Evolutionary conservation across 208 protist genomes (phyloP).

Genomic region (Trypanosoma vivax): DNA sequence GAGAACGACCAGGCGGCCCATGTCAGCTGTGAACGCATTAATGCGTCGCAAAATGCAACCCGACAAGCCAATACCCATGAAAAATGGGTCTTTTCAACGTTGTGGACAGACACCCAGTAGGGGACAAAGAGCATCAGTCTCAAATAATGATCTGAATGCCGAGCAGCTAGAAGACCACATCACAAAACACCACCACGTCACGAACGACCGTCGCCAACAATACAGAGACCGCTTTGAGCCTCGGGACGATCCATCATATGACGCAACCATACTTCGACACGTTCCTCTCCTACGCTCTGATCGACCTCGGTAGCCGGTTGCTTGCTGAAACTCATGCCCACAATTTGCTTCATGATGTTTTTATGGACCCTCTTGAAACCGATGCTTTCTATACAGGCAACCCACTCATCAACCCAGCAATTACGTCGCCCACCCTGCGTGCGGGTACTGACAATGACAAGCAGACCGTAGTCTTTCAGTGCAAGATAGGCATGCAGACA

Average conservation of each 20-base stretch:
- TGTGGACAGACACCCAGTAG: too few relatives aligned
- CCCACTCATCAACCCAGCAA: conserved; percentile 69
- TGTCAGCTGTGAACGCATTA: too few relatives aligned
- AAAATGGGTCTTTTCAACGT: too few relatives aligned
- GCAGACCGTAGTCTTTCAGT: conserved; percentile 58
- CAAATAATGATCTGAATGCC: too few relatives aligned
- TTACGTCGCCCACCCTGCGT: conserved; percentile 60
- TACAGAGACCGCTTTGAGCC: too few relatives aligned
- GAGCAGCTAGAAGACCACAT: too few relatives aligned
- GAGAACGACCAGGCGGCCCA: too few relatives aligned
- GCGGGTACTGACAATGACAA: conserved; percentile 80
- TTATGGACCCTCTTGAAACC: conserved; percentile 71
- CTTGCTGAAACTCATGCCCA: conserved; percentile 62
- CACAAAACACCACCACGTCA: too few relatives aligned
- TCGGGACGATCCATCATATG: conserved; percentile 45
- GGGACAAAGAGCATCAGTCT: too few relatives aligned
- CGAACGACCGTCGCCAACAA: conserved; percentile 34
- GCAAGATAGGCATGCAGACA: conserved; percentile 72
- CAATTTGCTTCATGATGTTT: conserved; percentile 53
- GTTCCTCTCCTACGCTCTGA: too few relatives aligned
- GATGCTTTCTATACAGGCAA: conserved; percentile 36
- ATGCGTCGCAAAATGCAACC: too few relatives aligned
- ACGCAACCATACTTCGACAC: conserved; percentile 28
- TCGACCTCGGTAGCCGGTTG: background rate
- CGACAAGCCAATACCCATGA: too few relatives aligned